A percentile compares a stretch with the other conserved stretches of the same genome.
These are phyloP conservation scores for Cladosporium phlei DNA, from an alignment of 2,329 filamentous ascomycete species.

Conservation along the genomic window DNA sequence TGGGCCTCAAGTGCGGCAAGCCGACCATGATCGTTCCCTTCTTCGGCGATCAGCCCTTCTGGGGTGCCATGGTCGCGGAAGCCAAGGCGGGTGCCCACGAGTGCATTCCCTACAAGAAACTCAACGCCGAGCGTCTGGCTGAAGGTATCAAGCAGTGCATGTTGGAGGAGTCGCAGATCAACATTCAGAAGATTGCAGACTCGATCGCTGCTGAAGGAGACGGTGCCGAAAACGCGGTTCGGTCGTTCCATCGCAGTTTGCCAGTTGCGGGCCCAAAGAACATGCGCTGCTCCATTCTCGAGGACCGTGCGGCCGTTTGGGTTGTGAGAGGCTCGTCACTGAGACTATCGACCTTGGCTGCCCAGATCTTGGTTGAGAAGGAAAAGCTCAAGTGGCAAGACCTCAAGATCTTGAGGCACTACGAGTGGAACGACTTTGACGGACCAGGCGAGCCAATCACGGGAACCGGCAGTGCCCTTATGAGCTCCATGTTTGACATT, in stretches of 20 bases:
- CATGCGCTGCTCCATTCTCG: conserved; percentile 63
- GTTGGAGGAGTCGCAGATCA: conserved; percentile 54
- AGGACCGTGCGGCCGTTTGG: conserved; percentile 63
- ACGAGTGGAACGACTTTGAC: conserved; percentile 73
- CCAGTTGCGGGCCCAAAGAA: conserved; percentile 40
- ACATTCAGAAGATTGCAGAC: conserved; percentile 56
- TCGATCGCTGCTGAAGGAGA: conserved; percentile 63
- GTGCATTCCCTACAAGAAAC: conserved; percentile 63
- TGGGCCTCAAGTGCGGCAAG: conserved; percentile 64
- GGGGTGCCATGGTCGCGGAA: conserved; percentile 64
- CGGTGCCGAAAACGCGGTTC: conserved; percentile 65
- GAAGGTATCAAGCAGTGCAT: conserved; percentile 68
- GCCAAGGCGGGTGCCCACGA: conserved; percentile 59
- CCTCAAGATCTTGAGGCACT: conserved; percentile 60
- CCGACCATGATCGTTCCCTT: conserved; percentile 75
- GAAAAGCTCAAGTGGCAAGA: conserved; percentile 61
- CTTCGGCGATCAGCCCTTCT: conserved; percentile 76
- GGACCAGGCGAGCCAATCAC: conserved; percentile 70
- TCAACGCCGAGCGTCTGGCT: conserved; percentile 60
- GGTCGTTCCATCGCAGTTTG: conserved; percentile 60
- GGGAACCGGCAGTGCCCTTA: conserved; percentile 58
- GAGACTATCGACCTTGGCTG: conserved; percentile 59
- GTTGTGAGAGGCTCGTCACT: conserved; percentile 57
- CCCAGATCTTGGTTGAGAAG: conserved; percentile 58
- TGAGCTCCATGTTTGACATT: conserved; percentile 54